Evolutionary conservation across 345 rosid species (phyloP).

Genomic region (Cardiospermum halicacabum): DNA sequence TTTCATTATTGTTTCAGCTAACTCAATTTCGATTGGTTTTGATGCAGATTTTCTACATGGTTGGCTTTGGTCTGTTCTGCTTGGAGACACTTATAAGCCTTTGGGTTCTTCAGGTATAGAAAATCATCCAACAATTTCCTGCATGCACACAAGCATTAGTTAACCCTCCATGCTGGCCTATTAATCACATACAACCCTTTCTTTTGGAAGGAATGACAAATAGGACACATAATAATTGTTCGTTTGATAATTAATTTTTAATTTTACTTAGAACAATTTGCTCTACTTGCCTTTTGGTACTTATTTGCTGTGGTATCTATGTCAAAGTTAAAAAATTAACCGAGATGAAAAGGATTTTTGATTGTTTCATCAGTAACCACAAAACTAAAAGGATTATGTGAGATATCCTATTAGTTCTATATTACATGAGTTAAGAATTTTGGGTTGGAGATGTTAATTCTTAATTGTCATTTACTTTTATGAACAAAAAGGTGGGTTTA

Average conservation of each 20-base stretch:
- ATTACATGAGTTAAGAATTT: not conserved
- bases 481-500: not conserved
- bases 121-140: constrained; percentile 3
- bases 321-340: not conserved
- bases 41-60: constrained; percentile 79
- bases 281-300: not conserved
- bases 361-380: not conserved
- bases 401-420: not conserved
- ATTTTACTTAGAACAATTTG: not conserved
- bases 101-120: constrained; percentile 96
- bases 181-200: too few relatives aligned
- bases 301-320: not conserved
- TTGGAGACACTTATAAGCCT: constrained; percentile 83
- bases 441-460: not conserved
- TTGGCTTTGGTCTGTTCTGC: constrained; percentile 90
- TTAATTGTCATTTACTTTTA: not conserved
- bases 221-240: not conserved
- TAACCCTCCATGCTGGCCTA: too few relatives aligned
- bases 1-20: not conserved
- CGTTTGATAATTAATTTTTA: not conserved
- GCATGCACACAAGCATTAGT: not conserved
- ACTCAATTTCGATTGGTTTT: constrained; percentile 6
- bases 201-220: not conserved
- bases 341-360: not conserved
- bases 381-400: not conserved